Evolutionary conservation across 1,284 basidiomycete genomes (phyloP).

Genomic region (Entoloma clypeatum): DNA sequence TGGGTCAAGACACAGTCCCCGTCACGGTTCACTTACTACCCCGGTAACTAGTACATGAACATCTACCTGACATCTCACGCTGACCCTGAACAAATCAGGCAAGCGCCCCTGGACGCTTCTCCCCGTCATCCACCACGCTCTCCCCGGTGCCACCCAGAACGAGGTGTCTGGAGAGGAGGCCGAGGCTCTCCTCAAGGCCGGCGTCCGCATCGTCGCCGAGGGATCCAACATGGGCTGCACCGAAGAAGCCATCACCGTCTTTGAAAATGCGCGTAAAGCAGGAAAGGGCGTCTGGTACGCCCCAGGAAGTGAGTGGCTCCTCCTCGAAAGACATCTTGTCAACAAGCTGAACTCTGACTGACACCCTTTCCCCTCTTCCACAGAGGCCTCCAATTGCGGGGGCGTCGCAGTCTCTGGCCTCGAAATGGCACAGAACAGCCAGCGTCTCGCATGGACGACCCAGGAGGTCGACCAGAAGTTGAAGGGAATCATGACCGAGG

Average conservation of each 20-base stretch:
- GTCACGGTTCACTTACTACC: constrained; percentile 59
- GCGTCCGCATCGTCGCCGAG: constrained; percentile 74
- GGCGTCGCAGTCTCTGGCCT: constrained; percentile 72
- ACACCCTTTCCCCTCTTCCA: constrained; percentile 4
- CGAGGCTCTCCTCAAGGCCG: constrained; percentile 64
- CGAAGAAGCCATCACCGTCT: constrained; percentile 71
- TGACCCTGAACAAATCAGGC: too few species aligned
- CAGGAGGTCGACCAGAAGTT: constrained; percentile 71
- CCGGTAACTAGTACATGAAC: constrained; percentile 45
- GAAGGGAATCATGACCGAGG: constrained; percentile 71
- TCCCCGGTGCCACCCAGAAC: constrained; percentile 79
- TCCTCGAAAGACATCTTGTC: not conserved
- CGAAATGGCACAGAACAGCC: constrained; percentile 82
- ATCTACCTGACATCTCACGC: too few species aligned
- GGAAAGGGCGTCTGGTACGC: constrained; percentile 62
- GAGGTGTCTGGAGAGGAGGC: constrained; percentile 75
- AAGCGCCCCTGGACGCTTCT: constrained; percentile 76
- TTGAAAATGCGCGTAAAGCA: constrained; percentile 60
- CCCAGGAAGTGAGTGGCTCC: constrained; percentile 52
- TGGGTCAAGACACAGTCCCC: constrained; percentile 40
- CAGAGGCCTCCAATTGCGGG: constrained; percentile 67
- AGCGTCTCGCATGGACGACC: constrained; percentile 62
- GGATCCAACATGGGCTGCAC: constrained; percentile 78
- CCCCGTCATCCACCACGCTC: constrained; percentile 64
- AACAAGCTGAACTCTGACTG: not conserved